Evolutionary conservation across 176 grass and related monocot genomes (phyloP).

Genomic region (Zea luxurians): DNA sequence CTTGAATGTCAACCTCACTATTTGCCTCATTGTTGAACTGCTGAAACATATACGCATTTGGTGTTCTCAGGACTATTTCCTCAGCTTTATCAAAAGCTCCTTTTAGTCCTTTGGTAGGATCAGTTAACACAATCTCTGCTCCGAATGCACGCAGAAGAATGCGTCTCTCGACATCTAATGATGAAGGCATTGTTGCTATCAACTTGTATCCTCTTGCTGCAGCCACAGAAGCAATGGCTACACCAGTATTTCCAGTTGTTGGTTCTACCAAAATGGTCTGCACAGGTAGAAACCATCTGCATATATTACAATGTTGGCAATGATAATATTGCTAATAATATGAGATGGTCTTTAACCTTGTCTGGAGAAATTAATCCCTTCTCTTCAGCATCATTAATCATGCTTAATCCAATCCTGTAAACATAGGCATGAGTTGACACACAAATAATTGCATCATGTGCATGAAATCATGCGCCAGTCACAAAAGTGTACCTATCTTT

Average conservation of each 20-base stretch:
- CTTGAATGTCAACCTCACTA: constrained; percentile 56
- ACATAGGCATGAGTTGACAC: constrained; percentile 20
- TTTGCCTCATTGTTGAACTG: constrained; percentile 87
- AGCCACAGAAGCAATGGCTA: constrained; percentile 73
- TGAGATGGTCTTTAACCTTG: constrained; percentile 44
- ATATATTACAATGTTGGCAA: constrained; percentile 8
- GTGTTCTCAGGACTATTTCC: constrained; percentile 67
- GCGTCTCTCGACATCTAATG: constrained; percentile 73
- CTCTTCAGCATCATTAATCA: constrained; percentile 94
- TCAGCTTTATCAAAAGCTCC: constrained; percentile 88
- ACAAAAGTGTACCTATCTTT: constrained; percentile 72
- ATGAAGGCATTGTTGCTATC: constrained; percentile 84
- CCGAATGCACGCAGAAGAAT: constrained; percentile 79
- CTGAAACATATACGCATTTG: constrained; percentile 82
- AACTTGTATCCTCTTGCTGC: constrained; percentile 92
- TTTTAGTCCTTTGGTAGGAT: constrained; percentile 71
- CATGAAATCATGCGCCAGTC: constrained; percentile 16
- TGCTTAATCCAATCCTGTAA: constrained; percentile 79
- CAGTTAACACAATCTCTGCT: constrained; percentile 81
- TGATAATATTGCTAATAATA: constrained; percentile 21
- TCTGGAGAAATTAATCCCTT: constrained; percentile 72
- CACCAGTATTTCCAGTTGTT: constrained; percentile 88
- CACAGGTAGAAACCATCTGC: constrained; percentile 24
- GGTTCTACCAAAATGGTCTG: constrained; percentile 92
- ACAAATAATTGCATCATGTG: background rate